A percentile compares a stretch with the other conserved stretches of the same genome.
Conservation (phyloP, 1,284 basidiomycete species). For the Ustilago crameri region DNA sequence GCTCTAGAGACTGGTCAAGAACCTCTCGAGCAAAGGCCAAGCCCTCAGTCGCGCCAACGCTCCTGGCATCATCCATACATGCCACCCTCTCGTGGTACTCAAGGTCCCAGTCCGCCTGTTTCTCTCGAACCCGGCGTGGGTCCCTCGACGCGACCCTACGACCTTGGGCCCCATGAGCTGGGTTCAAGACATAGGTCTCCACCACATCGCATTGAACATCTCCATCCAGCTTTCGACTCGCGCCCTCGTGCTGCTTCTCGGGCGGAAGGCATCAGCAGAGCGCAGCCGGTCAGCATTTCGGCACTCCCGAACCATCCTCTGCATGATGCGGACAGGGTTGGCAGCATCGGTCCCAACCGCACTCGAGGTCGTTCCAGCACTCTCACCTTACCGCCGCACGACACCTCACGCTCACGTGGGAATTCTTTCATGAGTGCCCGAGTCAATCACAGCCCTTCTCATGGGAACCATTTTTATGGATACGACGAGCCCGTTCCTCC, state of each 20-base stretch:
- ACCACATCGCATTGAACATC: constrained; percentile 15
- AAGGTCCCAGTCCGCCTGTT: constrained; percentile 22
- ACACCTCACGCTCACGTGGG: constrained; percentile 18
- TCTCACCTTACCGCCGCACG: constrained; percentile 33
- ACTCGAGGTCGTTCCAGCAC: constrained; percentile 48
- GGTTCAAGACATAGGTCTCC: constrained; percentile 20
- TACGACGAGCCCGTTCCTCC: constrained; percentile 24
- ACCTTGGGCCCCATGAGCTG: constrained; percentile 5
- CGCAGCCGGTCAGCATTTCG: constrained; percentile 34
- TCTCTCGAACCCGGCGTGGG: constrained; percentile 11
- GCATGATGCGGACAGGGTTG: constrained; percentile 20
- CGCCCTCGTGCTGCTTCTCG: constrained; percentile 22
- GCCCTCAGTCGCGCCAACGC: constrained; percentile 36
- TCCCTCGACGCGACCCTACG: constrained; percentile 16
- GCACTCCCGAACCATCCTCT: constrained; percentile 14
- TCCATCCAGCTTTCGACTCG: constrained; percentile 12
- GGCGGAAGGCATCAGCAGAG: constrained; percentile 3
- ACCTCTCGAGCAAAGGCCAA: constrained; percentile 24
- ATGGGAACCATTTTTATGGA: constrained; percentile 6
- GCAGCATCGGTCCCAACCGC: constrained; percentile 36
- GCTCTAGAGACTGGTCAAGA: constrained; percentile 6
- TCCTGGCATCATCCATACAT: constrained; percentile 51
- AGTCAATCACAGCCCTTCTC: constrained; percentile 22
- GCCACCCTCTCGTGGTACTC: constrained; percentile 9
- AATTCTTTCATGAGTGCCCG: constrained; percentile 21